A percentile compares a stretch with the other conserved stretches of the same genome.
phyloP scores from a whole-genome alignment of 345 rosid species.

The Citrus trifoliata region DNA sequence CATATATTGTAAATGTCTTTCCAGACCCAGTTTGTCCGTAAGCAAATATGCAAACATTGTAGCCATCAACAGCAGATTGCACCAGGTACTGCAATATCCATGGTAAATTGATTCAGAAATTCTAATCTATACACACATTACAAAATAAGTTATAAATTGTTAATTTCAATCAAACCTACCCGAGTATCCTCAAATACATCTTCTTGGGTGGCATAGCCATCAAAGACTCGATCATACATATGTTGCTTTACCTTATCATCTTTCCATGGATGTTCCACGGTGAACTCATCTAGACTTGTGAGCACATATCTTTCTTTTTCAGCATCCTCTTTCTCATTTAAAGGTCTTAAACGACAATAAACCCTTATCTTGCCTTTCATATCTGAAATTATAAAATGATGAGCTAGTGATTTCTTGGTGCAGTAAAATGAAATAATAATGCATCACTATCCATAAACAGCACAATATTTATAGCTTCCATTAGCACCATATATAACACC shows the following conservation, averaged over 20 bases:
- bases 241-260: conserved; percentile 89
- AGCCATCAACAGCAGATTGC: conserved; percentile 96
- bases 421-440: not conserved
- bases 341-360: conserved; percentile 82
- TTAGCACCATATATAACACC: not conserved
- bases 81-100: conserved; percentile 65
- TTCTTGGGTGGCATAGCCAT: conserved; percentile 70
- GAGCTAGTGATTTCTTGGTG: not conserved
- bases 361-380: conserved; percentile 98
- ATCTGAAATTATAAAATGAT: conserved; percentile 42
- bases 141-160: not conserved
- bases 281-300: conserved; percentile 70
- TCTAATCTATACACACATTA: not conserved
- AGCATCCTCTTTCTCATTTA: conserved; percentile 69
- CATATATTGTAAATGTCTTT: conserved; percentile 94
- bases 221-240: conserved; percentile 90
- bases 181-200: conserved; percentile 88
- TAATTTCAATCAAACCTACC: conserved; percentile 34
- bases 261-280: conserved; percentile 91
- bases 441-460: not conserved
- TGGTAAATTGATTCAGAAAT: not conserved
- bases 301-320: conserved; percentile 52
- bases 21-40: conserved; percentile 99
- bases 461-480: not conserved
- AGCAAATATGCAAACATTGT: conserved; percentile 93